phyloP scores from a whole-genome alignment of 2,329 filamentous ascomycete species.

The Coniochaeta sp. region DNA sequence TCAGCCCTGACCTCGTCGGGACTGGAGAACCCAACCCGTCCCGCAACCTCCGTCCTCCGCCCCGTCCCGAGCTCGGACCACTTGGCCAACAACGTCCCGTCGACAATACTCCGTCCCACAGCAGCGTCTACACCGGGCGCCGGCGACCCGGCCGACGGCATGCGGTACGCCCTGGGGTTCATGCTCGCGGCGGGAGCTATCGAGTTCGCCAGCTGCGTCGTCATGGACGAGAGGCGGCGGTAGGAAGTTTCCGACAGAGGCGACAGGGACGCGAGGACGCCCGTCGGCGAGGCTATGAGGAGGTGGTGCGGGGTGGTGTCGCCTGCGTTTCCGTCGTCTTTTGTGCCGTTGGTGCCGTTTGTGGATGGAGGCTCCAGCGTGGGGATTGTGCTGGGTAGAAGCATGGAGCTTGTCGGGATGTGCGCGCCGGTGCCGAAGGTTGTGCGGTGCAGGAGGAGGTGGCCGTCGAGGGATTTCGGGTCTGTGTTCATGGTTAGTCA shows the following conservation, averaged over 20 bases:
- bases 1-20: slow-evolving; percentile 63
- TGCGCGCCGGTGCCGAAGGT: slow-evolving; percentile 83
- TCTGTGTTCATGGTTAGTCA: slow-evolving; percentile 45
- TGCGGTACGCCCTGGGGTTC: slow-evolving; percentile 75
- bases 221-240: slow-evolving; percentile 72
- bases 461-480: slow-evolving; percentile 85
- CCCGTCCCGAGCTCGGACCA: slow-evolving; percentile 72
- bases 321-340: slow-evolving; percentile 17
- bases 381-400: slow-evolving; percentile 59
- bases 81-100: slow-evolving; percentile 66
- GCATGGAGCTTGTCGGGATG: slow-evolving; percentile 63
- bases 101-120: slow-evolving; percentile 62
- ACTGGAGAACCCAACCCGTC: slow-evolving; percentile 62
- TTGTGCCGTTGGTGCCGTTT: slow-evolving; percentile 16
- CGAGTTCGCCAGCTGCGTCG: slow-evolving; percentile 70
- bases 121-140: slow-evolving; percentile 48
- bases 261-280: slow-evolving; percentile 68
- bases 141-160: slow-evolving; percentile 32
- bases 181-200: slow-evolving; percentile 72
- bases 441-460: slow-evolving; percentile 77
- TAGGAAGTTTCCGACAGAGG: slow-evolving; percentile 75
- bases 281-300: slow-evolving; percentile 68
- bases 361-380: slow-evolving; percentile 9
- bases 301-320: slow-evolving; percentile 35
- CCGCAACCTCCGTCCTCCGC: slow-evolving; percentile 64